These are phyloP conservation scores for Backusella macrospora DNA, from an alignment of 192 early-diverging fungal species.

Conservation along the genomic window DNA sequence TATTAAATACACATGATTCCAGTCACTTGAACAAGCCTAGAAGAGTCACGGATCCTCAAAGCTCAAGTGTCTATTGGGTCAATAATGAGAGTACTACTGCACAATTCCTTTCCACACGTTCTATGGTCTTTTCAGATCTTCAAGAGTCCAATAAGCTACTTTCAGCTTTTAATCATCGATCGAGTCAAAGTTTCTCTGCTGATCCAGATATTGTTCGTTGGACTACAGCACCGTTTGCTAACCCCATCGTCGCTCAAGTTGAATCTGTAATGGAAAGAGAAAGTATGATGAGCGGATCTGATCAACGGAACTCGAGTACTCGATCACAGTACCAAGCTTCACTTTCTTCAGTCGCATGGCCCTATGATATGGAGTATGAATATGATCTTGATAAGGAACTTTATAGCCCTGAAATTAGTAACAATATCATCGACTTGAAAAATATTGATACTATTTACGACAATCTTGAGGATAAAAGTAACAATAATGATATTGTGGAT, in stretches of 20 bases:
- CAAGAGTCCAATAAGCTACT: background rate
- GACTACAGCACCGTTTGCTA: slow-evolving; percentile 18
- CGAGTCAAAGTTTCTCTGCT: background rate
- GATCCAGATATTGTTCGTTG: slow-evolving; percentile 32
- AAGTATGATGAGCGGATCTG: background rate
- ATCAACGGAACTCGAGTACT: background rate
- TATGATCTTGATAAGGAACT: background rate
- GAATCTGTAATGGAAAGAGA: background rate
- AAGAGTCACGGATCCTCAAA: background rate
- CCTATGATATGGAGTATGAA: slow-evolving; percentile 4
- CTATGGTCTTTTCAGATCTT: background rate
- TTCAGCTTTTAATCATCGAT: background rate
- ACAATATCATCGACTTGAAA: background rate
- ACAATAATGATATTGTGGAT: background rate
- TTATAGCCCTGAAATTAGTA: background rate
- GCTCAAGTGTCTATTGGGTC: background rate
- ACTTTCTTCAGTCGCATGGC: background rate
- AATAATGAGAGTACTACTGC: background rate
- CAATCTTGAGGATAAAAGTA: background rate
- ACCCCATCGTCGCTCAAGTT: background rate
- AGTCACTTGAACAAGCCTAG: background rate
- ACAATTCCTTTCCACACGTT: background rate
- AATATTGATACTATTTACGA: background rate
- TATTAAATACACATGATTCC: background rate
- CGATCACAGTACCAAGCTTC: slow-evolving; percentile 1